Conservation (phyloP, 352 stramenopile genomes). For the Globisporangium echinulatum region DNA sequence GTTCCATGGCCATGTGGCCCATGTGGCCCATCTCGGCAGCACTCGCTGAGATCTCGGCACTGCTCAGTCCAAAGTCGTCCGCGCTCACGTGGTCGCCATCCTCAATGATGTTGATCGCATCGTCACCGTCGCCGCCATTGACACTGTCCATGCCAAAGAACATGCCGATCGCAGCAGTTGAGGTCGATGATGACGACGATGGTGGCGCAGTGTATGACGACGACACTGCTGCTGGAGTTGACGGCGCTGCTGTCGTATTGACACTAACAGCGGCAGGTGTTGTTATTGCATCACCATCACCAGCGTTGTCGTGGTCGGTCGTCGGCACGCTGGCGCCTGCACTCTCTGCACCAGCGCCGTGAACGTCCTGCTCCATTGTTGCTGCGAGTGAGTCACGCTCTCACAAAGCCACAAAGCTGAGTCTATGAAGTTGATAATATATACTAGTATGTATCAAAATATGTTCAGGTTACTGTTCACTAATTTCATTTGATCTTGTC, state of each 20-base stretch:
- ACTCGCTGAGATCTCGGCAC: slow-evolving; percentile 26
- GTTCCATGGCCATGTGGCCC: slow-evolving; percentile 46
- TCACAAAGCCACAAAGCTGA: not conserved
- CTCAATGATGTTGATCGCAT: slow-evolving; percentile 39
- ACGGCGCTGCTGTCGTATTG: not conserved
- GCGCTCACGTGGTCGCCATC: slow-evolving; percentile 39
- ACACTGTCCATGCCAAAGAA: slow-evolving; percentile 14
- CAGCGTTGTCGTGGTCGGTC: not conserved
- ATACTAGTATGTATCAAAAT: not conserved
- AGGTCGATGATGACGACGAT: not conserved
- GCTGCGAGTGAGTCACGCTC: not conserved
- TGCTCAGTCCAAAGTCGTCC: slow-evolving; percentile 43
- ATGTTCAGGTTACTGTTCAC: not conserved
- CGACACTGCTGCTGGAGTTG: not conserved
- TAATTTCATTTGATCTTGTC: not conserved
- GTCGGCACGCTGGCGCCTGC: not conserved
- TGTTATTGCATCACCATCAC: not conserved
- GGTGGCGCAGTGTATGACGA: not conserved
- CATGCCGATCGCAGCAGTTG: slow-evolving; percentile 9
- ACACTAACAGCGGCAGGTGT: not conserved
- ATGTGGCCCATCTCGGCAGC: slow-evolving; percentile 30
- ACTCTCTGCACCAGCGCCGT: not conserved
- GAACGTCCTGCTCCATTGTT: not conserved
- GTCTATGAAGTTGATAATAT: no score
- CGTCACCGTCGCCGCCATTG: slow-evolving; percentile 14